These are phyloP conservation scores for Eucalyptus decipiens DNA, from an alignment of 345 rosid genomes.

Conservation along the genomic window DNA sequence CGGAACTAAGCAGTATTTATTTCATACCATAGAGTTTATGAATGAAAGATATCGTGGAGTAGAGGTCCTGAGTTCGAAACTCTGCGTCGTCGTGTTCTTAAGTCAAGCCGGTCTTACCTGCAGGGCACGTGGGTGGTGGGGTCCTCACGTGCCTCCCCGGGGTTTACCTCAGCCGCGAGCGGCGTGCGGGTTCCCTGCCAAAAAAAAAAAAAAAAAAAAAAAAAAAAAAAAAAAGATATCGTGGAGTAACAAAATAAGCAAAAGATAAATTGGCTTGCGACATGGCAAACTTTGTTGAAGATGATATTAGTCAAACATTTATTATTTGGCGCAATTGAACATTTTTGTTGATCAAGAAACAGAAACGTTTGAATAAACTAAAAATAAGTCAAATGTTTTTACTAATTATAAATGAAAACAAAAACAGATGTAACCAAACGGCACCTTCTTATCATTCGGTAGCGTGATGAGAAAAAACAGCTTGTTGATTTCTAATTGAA, in stretches of 20 bases:
- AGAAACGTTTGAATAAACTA: not conserved
- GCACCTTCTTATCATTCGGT: not conserved
- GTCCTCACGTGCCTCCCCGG: too few species aligned
- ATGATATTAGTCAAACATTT: not conserved
- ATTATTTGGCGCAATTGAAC: not conserved
- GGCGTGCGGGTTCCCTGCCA: too few species aligned
- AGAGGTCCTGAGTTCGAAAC: too few species aligned
- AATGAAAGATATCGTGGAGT: not conserved
- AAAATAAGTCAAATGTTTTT: not conserved
- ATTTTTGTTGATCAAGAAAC: not conserved
- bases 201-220: too few species aligned
- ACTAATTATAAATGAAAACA: not conserved
- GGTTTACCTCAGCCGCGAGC: too few species aligned
- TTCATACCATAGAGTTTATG: not conserved
- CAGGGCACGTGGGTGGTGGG: too few species aligned
- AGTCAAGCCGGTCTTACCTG: too few species aligned
- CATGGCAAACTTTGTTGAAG: not conserved
- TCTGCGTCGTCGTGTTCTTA: too few species aligned
- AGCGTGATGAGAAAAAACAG: not conserved
- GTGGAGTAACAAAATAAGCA: not conserved
- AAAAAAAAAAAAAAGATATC: too few species aligned
- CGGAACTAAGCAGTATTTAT: not conserved
- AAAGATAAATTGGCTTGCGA: not conserved
- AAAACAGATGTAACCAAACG: not conserved
- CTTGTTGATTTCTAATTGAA: not conserved